phyloP scores from a whole-genome alignment of 139 green algal genomes.

The Micromonas commoda region DNA sequence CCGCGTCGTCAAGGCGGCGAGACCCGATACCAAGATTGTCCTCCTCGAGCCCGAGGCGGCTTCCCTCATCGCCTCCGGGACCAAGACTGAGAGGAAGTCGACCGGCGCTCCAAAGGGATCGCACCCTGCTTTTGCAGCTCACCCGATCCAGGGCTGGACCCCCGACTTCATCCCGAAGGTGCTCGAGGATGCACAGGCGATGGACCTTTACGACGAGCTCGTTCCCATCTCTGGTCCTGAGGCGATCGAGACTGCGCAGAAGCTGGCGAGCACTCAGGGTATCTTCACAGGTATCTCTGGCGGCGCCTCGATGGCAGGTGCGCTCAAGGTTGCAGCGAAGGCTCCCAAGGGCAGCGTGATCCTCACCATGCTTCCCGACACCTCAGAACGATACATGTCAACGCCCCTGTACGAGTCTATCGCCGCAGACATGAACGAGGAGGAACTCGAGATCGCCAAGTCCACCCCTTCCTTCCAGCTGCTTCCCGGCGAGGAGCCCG shows the following conservation, averaged over 20 bases:
- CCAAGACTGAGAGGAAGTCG: constrained; percentile 20
- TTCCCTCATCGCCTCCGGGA: constrained; percentile 19
- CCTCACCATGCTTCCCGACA: constrained; percentile 33
- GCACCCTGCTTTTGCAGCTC: constrained; percentile 34
- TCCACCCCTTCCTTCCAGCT: constrained; percentile 30
- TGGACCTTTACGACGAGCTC: constrained; percentile 28
- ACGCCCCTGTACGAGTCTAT: constrained; percentile 33
- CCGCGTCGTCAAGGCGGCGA: constrained; percentile 10
- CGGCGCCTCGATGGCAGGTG: constrained; percentile 23
- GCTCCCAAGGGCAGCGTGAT: constrained; percentile 21
- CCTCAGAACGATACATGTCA: constrained; percentile 32
- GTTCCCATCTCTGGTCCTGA: constrained; percentile 23
- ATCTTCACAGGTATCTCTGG: constrained; percentile 37
- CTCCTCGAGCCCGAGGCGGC: constrained; percentile 28
- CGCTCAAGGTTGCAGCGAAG: constrained; percentile 14
- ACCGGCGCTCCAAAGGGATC: constrained; percentile 5
- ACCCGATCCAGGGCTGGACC: constrained; percentile 35
- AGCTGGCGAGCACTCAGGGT: constrained; percentile 19
- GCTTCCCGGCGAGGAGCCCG: constrained; percentile 24
- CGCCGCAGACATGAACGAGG: constrained; percentile 32
- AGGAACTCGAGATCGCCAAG: constrained; percentile 32
- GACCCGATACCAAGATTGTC: constrained; percentile 29
- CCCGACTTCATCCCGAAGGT: constrained; percentile 37
- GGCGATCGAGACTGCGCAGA: constrained; percentile 18
- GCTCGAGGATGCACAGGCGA: constrained; percentile 6